Conservation (phyloP, 106 monocot species). For the Allium sativum region DNA sequence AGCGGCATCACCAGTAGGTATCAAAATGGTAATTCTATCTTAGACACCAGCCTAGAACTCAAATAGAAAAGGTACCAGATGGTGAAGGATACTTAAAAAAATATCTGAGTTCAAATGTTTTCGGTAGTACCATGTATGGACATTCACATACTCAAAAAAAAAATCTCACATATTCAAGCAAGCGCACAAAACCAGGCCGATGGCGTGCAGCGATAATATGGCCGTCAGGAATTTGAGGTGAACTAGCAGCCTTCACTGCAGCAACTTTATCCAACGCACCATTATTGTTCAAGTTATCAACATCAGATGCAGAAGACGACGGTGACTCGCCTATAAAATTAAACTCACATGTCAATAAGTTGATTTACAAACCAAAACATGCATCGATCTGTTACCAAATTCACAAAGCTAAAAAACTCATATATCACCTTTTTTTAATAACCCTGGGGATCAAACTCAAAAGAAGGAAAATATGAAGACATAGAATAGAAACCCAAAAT, state of each 20-base stretch:
- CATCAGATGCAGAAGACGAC: slow-evolving; percentile 85
- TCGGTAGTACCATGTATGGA: too few relatives aligned
- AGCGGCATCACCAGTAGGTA: too few relatives aligned
- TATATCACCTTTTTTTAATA: too few relatives aligned
- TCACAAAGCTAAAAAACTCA: too few relatives aligned
- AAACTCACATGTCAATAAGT: slow-evolving; percentile 3
- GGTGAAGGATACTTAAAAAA: too few relatives aligned
- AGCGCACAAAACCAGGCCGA: slow-evolving; percentile 17
- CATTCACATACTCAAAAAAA: neutral
- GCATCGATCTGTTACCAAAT: neutral
- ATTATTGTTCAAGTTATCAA: slow-evolving; percentile 75
- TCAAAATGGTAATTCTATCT: too few relatives aligned
- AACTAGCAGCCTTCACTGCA: slow-evolving; percentile 38
- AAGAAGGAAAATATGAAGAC: neutral
- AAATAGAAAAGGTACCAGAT: too few relatives aligned
- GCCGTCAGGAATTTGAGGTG: slow-evolving; percentile 43
- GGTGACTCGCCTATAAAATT: slow-evolving; percentile 74
- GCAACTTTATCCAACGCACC: slow-evolving; percentile 39
- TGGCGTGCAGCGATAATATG: slow-evolving; percentile 26
- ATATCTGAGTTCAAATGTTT: too few relatives aligned
- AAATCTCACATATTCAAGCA: slow-evolving; percentile 30
- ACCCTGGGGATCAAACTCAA: neutral
- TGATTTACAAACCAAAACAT: neutral
- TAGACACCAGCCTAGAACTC: too few relatives aligned
- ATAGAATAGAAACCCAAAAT: neutral